Base-by-base conservation (phyloP, 352 stramenopile species). In the Elongisporangium anandrum region DNA sequence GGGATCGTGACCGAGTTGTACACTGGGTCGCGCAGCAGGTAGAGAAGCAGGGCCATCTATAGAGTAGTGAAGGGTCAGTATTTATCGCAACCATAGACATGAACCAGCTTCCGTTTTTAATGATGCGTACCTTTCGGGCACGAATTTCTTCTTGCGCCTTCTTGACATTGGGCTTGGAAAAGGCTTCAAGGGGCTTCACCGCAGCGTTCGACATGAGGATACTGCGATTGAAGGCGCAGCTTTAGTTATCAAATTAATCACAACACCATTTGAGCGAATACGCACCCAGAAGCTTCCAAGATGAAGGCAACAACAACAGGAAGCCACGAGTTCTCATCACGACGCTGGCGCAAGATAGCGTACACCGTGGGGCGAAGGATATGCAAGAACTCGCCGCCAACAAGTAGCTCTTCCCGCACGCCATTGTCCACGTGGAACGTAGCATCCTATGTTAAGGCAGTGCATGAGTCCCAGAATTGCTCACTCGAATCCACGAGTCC, bases 1-100 rank as follows among this genome's bases (percentile, higher is more conserved):
- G 83, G 85, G 57, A 87, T 85, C 12, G 85, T 95, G 56, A 90
- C 72, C 4, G 65, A 78, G 0, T 63, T 74, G 56, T 87, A 95
- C 38, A 93, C 67, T 7, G 85, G 85, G 52, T 95, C 85, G 51
- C 85, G 83, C 22, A 95, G 79, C 61, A 95, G 71, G 57, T 95
- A 95, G 7, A 95, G 72, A 29, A 95, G 70, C 45, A 95, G 68
- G 50, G 77, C 77, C 81, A 93, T 91, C 85, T 94, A 61, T 16
- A 13, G 29, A 2, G 9, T 8, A 66, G n/a, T 17, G 60, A 10
- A 23, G 19, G 54, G 21, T 61, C 50, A 52, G 22, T 21, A 47
- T 22, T 38, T 6, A 45, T 24, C 12, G 55, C 2, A 56, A 26
- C 39, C 23, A 4, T 5, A 8, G 15, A 55, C n/a, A 50, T 59